Evolutionary conservation across 1,284 basidiomycete species (phyloP).

Genomic region (Mycosarcoma maydis): DNA sequence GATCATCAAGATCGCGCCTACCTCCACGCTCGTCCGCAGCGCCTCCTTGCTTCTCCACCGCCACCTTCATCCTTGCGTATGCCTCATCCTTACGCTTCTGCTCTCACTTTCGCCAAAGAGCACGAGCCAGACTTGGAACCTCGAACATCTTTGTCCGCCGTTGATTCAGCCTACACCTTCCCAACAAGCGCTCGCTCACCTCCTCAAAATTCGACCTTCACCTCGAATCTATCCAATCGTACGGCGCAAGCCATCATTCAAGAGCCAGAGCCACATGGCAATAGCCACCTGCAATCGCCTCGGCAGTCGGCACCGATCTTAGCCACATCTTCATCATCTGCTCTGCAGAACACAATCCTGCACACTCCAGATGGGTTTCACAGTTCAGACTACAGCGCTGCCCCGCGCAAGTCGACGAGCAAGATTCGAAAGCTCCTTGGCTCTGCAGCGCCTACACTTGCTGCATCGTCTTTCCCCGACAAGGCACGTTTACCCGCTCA

Average conservation of each 20-base stretch:
- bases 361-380: background rate
- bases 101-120: conserved; percentile 1
- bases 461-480: conserved; percentile 1
- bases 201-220: conserved; percentile 7
- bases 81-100: conserved; percentile 24
- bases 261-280: background rate
- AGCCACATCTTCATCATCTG: background rate
- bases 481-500: background rate
- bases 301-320: background rate
- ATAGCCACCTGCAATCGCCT: background rate
- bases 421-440: conserved; percentile 37
- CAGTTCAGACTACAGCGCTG: conserved; percentile 1
- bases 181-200: conserved; percentile 1
- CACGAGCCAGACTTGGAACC: conserved; percentile 3
- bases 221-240: conserved; percentile 9
- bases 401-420: conserved; percentile 23
- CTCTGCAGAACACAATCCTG: background rate
- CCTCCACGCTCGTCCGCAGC: background rate
- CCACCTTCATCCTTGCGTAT: conserved; percentile 15
- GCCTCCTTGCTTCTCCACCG: conserved; percentile 12
- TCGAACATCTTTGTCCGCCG: background rate
- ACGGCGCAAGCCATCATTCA: background rate
- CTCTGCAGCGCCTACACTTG: conserved; percentile 9
- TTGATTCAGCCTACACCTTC: conserved; percentile 1
- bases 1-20: conserved; percentile 5